Evolutionary conservation across 2,329 filamentous ascomycete genomes (phyloP), one percentile per base, ranked within the genome.

Genomic region (Microdochium nivale): DNA sequence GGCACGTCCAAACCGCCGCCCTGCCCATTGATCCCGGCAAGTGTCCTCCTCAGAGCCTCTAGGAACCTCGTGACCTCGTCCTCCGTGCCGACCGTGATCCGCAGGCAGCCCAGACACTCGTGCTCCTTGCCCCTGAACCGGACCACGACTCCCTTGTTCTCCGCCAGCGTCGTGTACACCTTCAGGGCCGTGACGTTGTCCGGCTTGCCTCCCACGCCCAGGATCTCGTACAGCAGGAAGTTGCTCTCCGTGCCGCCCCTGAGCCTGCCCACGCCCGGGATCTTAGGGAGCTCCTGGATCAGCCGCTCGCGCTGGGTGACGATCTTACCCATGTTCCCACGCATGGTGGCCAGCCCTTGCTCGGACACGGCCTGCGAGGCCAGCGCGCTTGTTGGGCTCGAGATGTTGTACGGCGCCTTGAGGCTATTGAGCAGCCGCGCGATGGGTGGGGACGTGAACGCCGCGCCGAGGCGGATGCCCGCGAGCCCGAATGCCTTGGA

Each of bases 401-500:
- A 87, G 61, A 99, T 85, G 70, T 96, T 97, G 74, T 99, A 99
- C 0, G 94, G 94, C 0, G 94, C 92, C 71, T 97, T 97, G 62
- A 99, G 77, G 65, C 79, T 90, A 72, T 99, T 99, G 51, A 99
- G 77, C 13, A 99, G 75, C 16, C 72, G 70, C 2, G 92, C 90
- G 55, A 99, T 85, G 5, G 83, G 77, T 0, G 83, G 77, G 10
- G 83, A 80, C 4, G 88, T 80, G 65, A 96, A 99, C 1, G 89
- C 90, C 8, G 84, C 88, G 47, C 94, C 94, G 1, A 99, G 78
- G 16, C 94, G 80, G 65, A 99, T 96, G 49, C 92, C 94, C 3
- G 94, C 94, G 63, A 99, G 80, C 25, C 94, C 94, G 64, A 99
- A 99, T 0, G 90, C 94, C 69, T 99, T 99, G 62, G 88, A 95